phyloP scores from a whole-genome alignment of 2,329 filamentous ascomycete species.

The Eurotiales sp. region DNA sequence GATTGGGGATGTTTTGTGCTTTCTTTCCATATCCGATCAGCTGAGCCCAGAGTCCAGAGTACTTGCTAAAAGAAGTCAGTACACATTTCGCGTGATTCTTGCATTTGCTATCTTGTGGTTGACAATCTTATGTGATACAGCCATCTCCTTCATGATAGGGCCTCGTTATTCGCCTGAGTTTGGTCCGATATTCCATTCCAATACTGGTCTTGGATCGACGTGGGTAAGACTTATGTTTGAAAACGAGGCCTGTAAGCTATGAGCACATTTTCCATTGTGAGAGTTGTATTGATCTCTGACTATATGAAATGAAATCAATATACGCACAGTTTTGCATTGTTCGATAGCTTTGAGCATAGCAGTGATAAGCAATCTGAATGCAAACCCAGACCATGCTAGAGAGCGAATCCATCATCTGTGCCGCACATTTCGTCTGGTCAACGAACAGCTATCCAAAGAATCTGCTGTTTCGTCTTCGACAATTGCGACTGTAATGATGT shows the following conservation, averaged over 20 bases:
- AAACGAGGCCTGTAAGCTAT: constrained; percentile 12
- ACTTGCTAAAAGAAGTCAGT: constrained; percentile 9
- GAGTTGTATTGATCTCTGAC: background rate
- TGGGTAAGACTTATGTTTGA: constrained; percentile 11
- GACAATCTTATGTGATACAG: background rate
- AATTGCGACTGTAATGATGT: constrained; percentile 14
- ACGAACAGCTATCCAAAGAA: constrained; percentile 10
- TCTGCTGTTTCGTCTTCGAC: constrained; percentile 1
- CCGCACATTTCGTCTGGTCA: constrained; percentile 11
- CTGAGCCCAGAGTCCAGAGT: constrained; percentile 2
- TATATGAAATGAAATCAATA: background rate
- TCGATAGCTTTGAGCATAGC: constrained; percentile 10
- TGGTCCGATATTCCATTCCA: constrained; percentile 4
- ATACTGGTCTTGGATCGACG: background rate
- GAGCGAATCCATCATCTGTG: constrained; percentile 11
- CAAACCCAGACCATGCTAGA: background rate
- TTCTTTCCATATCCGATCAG: constrained; percentile 2
- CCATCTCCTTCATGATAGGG: constrained; percentile 9
- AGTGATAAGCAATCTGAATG: background rate
- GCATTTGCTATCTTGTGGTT: background rate
- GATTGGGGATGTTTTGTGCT: constrained; percentile 8
- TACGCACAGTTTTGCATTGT: constrained; percentile 12
- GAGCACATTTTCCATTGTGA: background rate
- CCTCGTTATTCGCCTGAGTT: constrained; percentile 10
- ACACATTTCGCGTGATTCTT: background rate